Base-by-base conservation (phyloP, 495 filamentous ascomycete species). In the Immersiella caudata region DNA sequence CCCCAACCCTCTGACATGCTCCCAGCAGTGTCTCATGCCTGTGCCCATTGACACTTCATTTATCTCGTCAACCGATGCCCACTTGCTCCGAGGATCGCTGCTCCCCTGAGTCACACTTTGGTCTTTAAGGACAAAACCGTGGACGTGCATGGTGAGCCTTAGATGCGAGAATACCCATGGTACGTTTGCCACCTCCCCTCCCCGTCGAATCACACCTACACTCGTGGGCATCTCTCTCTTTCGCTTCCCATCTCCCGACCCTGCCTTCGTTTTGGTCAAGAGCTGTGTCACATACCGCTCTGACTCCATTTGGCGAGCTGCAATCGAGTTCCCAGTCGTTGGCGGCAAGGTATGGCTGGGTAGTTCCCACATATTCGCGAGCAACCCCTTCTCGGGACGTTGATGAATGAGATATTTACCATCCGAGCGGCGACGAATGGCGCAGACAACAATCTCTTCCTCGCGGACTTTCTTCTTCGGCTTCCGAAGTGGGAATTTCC, bases 121-220 rank as follows among this genome's bases (percentile, higher is more conserved):
- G 12, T 70, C 70, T 0, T 68, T 64, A 9, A 79, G 2, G 35
- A 77, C 74, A 62, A 82, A 82, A 0, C 80, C 57, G 22, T 81
- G 78, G 16, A 83, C 82, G 67, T 82, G 78, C 82, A 84, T 84
- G 24, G 70, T 74, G 51, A 81, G 50, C 74, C 77, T 81, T 0
- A 84, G 67, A 52, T 84, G 82, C 1, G 82, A 83, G 68, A 83
- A 84, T 0, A 76, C 62, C 82, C 82, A 84, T 0, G 80, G 80
- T 18, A 83, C 76, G 12, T 67, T 78, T 6, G 75, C 82, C 20
- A 83, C 50, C 40, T 80, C 77, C 9, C 73, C 68, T 7, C 20
- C n/a, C 2, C 21, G 22, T 12, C 8, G 20, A 27, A 59, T 74
- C 65, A 62, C 76, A 66, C 21, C 64, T 0, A 6, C 2, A 4